Conservation (phyloP, 2,329 filamentous ascomycete species). For the Helotiales sp. region DNA sequence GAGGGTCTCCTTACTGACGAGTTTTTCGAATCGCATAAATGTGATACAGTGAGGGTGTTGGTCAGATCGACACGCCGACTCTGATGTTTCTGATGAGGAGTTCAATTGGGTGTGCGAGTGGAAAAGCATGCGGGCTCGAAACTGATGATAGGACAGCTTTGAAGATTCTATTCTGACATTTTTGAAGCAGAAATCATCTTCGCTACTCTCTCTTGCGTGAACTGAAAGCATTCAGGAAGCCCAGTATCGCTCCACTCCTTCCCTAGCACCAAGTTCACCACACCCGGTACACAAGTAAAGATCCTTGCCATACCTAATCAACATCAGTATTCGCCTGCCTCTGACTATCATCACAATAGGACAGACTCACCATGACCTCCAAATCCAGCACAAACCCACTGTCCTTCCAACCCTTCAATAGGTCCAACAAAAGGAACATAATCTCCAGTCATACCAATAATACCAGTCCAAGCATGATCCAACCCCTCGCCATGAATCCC, state of each 20-base stretch:
- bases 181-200: slow-evolving; percentile 31
- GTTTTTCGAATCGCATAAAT: too few species aligned
- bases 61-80: too few species aligned
- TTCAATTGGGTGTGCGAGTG: too few species aligned
- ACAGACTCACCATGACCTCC: slow-evolving; percentile 46
- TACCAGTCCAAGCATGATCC: slow-evolving; percentile 47
- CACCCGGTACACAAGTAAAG: slow-evolving; percentile 46
- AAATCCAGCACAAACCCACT: slow-evolving; percentile 51
- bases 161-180: neutral
- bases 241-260: slow-evolving; percentile 41
- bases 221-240: slow-evolving; percentile 39
- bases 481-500: slow-evolving; percentile 41
- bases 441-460: slow-evolving; percentile 48
- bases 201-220: slow-evolving; percentile 28
- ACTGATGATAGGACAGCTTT: too few species aligned
- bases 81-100: too few species aligned
- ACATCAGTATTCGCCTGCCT: neutral
- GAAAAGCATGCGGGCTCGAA: too few species aligned
- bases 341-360: neutral
- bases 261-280: slow-evolving; percentile 43
- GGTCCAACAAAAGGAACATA: slow-evolving; percentile 47
- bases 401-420: slow-evolving; percentile 41
- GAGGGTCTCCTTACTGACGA: too few species aligned
- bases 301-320: slow-evolving; percentile 41
- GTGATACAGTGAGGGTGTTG: too few species aligned